Percentiles rank a stretch among this genome's conserved stretches.
Evolutionary conservation across 2,329 filamentous ascomycete species (phyloP).

Genomic region (Xylaria sp.): DNA sequence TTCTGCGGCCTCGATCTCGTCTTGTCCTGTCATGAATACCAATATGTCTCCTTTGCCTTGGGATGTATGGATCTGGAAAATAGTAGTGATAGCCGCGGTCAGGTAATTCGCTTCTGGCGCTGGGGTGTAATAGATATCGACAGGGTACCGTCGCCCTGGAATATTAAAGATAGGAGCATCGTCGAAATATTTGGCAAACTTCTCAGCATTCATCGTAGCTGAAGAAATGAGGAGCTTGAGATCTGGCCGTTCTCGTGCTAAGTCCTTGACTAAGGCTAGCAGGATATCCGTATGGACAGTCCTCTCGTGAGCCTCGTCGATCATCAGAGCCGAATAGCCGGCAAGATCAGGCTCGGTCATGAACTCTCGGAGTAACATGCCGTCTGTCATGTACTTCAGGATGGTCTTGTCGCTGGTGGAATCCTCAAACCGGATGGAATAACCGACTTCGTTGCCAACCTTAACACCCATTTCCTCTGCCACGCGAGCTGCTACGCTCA

Average conservation of each 20-base stretch:
- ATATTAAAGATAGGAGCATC: constrained; percentile 94
- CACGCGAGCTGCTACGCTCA: constrained; percentile 96
- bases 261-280: constrained; percentile 84
- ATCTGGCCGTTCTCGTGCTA: constrained; percentile 80
- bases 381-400: constrained; percentile 96
- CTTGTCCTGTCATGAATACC: constrained; percentile 93
- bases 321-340: constrained; percentile 87
- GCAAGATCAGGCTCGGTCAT: constrained; percentile 84
- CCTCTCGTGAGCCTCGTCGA: constrained; percentile 96
- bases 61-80: constrained; percentile 92
- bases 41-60: constrained; percentile 87
- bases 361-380: constrained; percentile 88
- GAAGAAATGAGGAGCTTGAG: constrained; percentile 90
- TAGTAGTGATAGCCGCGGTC: constrained; percentile 85
- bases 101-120: constrained; percentile 94
- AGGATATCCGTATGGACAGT: constrained; percentile 91
- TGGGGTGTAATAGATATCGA: constrained; percentile 88
- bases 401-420: constrained; percentile 88
- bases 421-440: constrained; percentile 93
- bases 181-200: constrained; percentile 90
- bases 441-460: constrained; percentile 89
- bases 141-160: constrained; percentile 83
- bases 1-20: constrained; percentile 91
- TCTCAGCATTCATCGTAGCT: constrained; percentile 91
- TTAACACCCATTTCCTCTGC: constrained; percentile 92